Evolutionary conservation across 345 rosid species (phyloP).

Genomic region (Xanthoceras sorbifolium): DNA sequence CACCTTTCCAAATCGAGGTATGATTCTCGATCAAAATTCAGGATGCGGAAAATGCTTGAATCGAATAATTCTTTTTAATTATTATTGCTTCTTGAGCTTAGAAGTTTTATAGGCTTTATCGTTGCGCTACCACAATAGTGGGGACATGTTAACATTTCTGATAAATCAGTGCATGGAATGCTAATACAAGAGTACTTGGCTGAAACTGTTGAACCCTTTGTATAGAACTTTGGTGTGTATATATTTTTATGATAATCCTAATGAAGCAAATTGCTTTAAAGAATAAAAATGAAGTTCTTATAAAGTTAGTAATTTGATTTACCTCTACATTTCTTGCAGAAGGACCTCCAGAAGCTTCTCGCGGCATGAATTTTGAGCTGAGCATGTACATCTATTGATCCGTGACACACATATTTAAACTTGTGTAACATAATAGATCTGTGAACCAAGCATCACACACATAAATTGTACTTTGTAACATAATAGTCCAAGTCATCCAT

Average conservation of each 20-base stretch:
- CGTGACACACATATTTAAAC: no score
- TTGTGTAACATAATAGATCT: no score
- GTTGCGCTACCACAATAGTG: background rate
- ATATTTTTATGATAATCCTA: no score
- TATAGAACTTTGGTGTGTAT: background rate
- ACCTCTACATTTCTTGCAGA: conserved; percentile 40
- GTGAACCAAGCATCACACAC: conserved; percentile 11
- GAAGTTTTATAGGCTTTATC: no score
- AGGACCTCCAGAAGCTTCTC: conserved; percentile 66
- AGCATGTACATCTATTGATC: no score
- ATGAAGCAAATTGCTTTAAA: background rate
- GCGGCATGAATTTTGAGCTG: conserved; percentile 38
- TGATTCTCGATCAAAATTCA: background rate
- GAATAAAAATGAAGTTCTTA: no score
- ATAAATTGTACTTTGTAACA: background rate
- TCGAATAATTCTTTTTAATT: no score
- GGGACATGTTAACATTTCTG: background rate
- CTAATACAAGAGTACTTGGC: background rate
- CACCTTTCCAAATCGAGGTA: conserved; percentile 97
- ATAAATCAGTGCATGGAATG: background rate
- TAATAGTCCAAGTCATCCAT: background rate
- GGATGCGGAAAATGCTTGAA: background rate
- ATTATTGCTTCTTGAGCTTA: no score
- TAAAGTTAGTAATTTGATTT: background rate
- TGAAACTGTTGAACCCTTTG: background rate